Evolutionary conservation across 2,329 filamentous ascomycete species (phyloP).

Genomic region (Phyllosticta citribraziliensis): DNA sequence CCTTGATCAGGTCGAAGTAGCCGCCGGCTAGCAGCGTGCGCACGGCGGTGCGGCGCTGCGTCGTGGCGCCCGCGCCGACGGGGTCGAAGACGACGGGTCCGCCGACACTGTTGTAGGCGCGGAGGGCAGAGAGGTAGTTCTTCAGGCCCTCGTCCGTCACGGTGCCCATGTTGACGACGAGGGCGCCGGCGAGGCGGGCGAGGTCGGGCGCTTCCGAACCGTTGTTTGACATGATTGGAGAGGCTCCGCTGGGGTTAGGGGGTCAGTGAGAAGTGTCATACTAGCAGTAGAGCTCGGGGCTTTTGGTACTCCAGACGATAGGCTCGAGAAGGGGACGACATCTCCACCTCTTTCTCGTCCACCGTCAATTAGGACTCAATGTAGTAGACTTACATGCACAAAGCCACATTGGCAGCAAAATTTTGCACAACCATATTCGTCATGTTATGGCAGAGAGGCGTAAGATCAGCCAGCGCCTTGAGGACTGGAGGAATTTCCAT

Average conservation of each 20-base stretch:
- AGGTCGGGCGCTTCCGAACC: conserved; percentile 74
- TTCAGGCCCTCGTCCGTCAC: conserved; percentile 63
- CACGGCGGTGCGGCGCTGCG: conserved; percentile 61
- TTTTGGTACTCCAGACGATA: neutral
- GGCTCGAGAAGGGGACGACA: too few species aligned
- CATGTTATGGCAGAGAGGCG: conserved; percentile 88
- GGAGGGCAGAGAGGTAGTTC: conserved; percentile 64
- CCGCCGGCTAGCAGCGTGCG: conserved; percentile 61
- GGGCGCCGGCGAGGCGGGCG: conserved; percentile 61
- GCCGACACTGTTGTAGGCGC: conserved; percentile 68
- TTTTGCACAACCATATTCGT: conserved; percentile 95
- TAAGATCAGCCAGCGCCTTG: conserved; percentile 48
- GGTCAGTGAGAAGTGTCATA: neutral
- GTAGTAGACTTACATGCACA: conserved; percentile 48
- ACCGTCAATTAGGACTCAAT: neutral
- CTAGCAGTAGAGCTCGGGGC: neutral
- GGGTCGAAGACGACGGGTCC: conserved; percentile 79
- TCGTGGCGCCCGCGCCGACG: conserved; percentile 78
- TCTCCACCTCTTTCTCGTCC: neutral
- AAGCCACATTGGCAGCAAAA: conserved; percentile 82
- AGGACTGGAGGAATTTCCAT: conserved; percentile 37
- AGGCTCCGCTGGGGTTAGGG: conserved; percentile 48
- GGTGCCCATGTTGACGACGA: conserved; percentile 94
- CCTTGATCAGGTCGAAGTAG: conserved; percentile 83
- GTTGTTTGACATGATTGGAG: conserved; percentile 86